Conservation (phyloP, 2,329 filamentous ascomycete genomes). For the Colletotrichum sp. region DNA sequence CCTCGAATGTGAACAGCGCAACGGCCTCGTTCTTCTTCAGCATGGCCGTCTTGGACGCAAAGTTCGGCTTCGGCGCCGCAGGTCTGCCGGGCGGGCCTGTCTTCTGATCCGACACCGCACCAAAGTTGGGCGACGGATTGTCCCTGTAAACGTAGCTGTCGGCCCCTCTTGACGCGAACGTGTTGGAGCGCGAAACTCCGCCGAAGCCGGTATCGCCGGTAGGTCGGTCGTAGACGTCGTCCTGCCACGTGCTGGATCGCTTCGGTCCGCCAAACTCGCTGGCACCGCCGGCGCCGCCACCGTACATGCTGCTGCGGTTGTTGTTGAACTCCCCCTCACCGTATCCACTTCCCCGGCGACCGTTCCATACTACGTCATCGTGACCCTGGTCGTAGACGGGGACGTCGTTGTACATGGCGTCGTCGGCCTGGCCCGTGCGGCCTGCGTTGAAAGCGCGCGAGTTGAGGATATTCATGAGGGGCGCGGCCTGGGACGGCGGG, state of each 20-base stretch:
- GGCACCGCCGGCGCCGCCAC: conserved; percentile 37
- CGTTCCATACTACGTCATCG: conserved; percentile 86
- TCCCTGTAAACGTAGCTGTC: conserved; percentile 63
- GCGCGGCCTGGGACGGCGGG: conserved; percentile 81
- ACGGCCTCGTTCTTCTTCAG: conserved; percentile 81
- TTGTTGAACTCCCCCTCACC: conserved; percentile 62
- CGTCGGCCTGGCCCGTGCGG: conserved; percentile 49
- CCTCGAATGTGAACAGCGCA: conserved; percentile 92
- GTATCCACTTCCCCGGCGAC: conserved; percentile 71
- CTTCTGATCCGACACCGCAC: conserved; percentile 40
- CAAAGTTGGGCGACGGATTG: conserved; percentile 27
- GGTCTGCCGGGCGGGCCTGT: conserved; percentile 73
- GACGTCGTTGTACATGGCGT: conserved; percentile 89
- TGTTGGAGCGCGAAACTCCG: conserved; percentile 55
- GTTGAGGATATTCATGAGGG: conserved; percentile 84
- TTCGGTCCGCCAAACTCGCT: conserved; percentile 61
- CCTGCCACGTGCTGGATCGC: conserved; percentile 75
- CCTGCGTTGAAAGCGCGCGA: conserved; percentile 80
- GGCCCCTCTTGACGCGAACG: conserved; percentile 48
- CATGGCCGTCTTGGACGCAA: conserved; percentile 62
- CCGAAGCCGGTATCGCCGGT: conserved; percentile 30
- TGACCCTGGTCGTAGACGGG: conserved; percentile 86
- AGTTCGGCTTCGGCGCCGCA: conserved; percentile 88
- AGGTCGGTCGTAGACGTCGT: conserved; percentile 74
- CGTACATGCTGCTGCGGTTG: conserved; percentile 39